A percentile compares a stretch with the other conserved stretches of the same genome.
Evolutionary conservation across 2,329 filamentous ascomycete genomes (phyloP).

Genomic region (Penicillium sp.): DNA sequence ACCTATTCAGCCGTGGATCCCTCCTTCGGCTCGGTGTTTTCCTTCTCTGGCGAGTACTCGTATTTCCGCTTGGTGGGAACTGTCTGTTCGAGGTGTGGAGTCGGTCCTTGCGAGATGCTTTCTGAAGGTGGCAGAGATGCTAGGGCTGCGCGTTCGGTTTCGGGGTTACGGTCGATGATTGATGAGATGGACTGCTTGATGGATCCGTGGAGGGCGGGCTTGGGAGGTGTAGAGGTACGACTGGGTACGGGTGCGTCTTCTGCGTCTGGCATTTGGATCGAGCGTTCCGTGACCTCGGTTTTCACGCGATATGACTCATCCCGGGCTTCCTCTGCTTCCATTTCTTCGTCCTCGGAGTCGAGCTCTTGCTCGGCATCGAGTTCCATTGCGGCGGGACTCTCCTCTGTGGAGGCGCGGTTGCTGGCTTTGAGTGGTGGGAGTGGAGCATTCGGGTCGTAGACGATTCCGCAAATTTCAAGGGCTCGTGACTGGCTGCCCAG

Average conservation of each 20-base stretch:
- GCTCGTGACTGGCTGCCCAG: constrained; percentile 40
- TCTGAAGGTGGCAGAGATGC: constrained; percentile 23
- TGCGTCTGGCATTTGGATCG: constrained; percentile 19
- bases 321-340: constrained; percentile 22
- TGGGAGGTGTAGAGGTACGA: constrained; percentile 11
- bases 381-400: constrained; percentile 30
- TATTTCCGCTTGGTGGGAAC: constrained; percentile 23
- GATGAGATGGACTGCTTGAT: constrained; percentile 40
- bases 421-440: constrained; percentile 31
- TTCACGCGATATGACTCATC: constrained; percentile 28
- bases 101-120: constrained; percentile 16
- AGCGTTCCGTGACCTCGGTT: constrained; percentile 25
- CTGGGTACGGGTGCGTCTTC: constrained; percentile 10
- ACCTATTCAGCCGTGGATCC: constrained; percentile 17
- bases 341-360: constrained; percentile 29
- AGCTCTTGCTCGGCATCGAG: constrained; percentile 31
- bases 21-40: constrained; percentile 26
- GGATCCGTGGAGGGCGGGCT: constrained; percentile 26
- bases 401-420: constrained; percentile 35
- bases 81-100: constrained; percentile 13
- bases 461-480: constrained; percentile 38
- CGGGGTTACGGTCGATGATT: constrained; percentile 36
- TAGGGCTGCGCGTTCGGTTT: constrained; percentile 23
- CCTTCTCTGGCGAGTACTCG: constrained; percentile 23
- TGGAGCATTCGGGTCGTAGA: constrained; percentile 37